Evolutionary conservation across 768 basidiomycete species (phyloP).

Genomic region (Boletus vermiculosoides): DNA sequence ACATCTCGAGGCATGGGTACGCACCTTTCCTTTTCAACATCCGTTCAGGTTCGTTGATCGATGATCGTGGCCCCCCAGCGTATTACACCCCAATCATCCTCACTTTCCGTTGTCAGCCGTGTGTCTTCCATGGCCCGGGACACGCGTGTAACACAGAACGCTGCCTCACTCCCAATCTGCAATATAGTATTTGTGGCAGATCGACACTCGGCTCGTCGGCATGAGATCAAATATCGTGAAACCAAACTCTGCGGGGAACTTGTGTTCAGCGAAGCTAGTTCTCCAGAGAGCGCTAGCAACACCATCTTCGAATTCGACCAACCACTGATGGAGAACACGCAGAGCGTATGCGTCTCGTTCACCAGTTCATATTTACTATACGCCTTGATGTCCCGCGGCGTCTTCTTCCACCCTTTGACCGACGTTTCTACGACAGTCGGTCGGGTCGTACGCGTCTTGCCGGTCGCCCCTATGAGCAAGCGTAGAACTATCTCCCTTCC

Average conservation of each 20-base stretch:
- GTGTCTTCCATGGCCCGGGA: no score
- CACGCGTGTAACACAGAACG: not conserved
- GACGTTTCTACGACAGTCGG: not conserved
- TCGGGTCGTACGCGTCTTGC: constrained; percentile 1
- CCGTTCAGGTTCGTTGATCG: no score
- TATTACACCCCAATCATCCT: no score
- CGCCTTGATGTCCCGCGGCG: not conserved
- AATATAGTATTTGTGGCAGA: not conserved
- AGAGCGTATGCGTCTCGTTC: constrained; percentile 14
- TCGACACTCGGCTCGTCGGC: no score
- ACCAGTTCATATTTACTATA: not conserved
- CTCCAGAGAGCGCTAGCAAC: not conserved
- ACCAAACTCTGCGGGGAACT: not conserved
- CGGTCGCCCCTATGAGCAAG: not conserved
- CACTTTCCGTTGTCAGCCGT: no score
- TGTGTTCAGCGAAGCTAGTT: not conserved
- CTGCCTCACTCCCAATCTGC: not conserved
- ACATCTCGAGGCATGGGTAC: no score
- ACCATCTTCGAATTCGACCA: constrained; percentile 11
- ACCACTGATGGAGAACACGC: not conserved
- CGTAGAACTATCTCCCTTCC: no score
- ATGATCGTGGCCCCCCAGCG: no score
- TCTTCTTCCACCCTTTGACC: not conserved
- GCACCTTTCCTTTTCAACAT: no score
- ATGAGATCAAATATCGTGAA: no score